Conservation (phyloP, 1,284 basidiomycete species). For the Moesziomyces parantarcticus region DNA sequence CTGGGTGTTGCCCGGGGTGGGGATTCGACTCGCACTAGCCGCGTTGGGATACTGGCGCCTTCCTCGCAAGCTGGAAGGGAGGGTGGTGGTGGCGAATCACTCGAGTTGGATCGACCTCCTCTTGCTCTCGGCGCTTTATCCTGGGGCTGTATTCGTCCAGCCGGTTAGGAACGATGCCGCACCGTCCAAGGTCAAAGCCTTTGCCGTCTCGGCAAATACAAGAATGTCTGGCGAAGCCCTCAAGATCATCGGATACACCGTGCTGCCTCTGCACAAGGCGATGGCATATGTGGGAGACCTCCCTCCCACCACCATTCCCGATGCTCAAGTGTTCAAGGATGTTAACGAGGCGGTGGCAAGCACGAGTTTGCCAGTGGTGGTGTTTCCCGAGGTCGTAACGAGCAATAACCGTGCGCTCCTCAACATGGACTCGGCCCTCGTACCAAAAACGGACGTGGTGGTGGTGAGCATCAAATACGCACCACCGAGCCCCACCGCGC, state of each 20-base stretch:
- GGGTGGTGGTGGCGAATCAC: conserved; percentile 62
- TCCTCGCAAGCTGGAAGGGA: conserved; percentile 32
- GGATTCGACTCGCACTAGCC: conserved; percentile 12
- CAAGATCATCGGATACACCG: conserved; percentile 10
- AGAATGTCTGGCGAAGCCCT: conserved; percentile 23
- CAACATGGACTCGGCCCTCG: conserved; percentile 6
- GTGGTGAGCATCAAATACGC: conserved; percentile 21
- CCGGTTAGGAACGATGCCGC: conserved; percentile 44
- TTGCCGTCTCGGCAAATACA: conserved; percentile 47
- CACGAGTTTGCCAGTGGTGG: conserved; percentile 11
- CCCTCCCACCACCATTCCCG: conserved; percentile 7
- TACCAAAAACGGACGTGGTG: neutral
- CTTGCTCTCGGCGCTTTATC: conserved; percentile 52
- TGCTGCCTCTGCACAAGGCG: conserved; percentile 6
- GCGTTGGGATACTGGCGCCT: conserved; percentile 14
- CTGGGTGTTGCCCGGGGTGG: neutral
- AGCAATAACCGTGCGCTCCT: conserved; percentile 46
- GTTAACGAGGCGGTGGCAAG: conserved; percentile 21
- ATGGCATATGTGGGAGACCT: conserved; percentile 13
- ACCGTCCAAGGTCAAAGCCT: conserved; percentile 21
- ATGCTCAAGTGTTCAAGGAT: too few species aligned
- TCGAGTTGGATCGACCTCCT: conserved; percentile 61
- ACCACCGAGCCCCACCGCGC: conserved; percentile 7
- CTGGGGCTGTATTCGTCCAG: conserved; percentile 16
- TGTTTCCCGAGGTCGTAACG: conserved; percentile 60